These are phyloP conservation scores for Hyphodiscus sp. DNA, from an alignment of 2,329 filamentous ascomycete species.

Conservation along the genomic window DNA sequence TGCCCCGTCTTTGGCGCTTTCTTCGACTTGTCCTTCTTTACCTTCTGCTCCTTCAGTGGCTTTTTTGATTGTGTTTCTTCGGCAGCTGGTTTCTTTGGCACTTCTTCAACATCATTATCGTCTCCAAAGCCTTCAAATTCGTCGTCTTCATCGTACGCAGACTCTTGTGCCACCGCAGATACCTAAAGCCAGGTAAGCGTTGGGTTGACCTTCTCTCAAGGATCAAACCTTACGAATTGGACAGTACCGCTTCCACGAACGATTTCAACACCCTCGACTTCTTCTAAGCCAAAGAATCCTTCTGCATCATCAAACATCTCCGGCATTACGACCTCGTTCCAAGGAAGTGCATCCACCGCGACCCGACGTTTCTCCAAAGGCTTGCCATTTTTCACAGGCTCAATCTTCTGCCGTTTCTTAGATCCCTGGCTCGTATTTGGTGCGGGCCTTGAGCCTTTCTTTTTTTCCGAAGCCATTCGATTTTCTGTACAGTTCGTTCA, in stretches of 20 bases:
- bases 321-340: constrained; percentile 58
- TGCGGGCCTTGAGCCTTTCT: constrained; percentile 24
- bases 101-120: constrained; percentile 29
- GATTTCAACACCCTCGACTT: constrained; percentile 88
- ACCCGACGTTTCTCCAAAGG: constrained; percentile 34
- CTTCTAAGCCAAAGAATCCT: constrained; percentile 86
- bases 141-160: constrained; percentile 41
- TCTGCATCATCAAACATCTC: constrained; percentile 83
- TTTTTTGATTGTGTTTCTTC: constrained; percentile 25
- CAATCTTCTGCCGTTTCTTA: constrained; percentile 30
- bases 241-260: constrained; percentile 56
- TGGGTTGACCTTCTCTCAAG: neutral
- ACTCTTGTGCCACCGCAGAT: constrained; percentile 20
- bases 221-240: constrained; percentile 43
- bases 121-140: constrained; percentile 45
- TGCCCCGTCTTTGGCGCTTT: constrained; percentile 27
- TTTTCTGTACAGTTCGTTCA: neutral
- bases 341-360: constrained; percentile 44
- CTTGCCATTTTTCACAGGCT: constrained; percentile 14
- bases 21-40: constrained; percentile 13
- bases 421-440: constrained; percentile 20
- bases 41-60: constrained; percentile 25
- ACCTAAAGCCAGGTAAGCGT: constrained; percentile 13
- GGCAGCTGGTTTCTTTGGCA: constrained; percentile 19
- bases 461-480: constrained; percentile 25